These are phyloP conservation scores for Gossypium rotundifolium DNA, from an alignment of 345 rosid species.

Conservation along the genomic window DNA sequence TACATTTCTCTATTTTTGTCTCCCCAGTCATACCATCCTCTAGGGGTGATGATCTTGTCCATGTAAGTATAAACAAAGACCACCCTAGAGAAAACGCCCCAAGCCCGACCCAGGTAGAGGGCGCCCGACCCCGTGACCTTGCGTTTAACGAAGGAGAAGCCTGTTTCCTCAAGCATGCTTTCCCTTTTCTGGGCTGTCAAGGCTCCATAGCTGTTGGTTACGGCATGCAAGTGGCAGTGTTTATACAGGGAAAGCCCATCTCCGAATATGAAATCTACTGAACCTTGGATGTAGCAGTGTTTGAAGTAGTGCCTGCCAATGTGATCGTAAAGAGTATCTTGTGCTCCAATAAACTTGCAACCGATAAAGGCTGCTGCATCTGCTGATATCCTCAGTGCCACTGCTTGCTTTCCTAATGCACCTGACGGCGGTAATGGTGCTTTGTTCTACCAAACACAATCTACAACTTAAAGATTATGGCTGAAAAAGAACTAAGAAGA, in stretches of 20 bases:
- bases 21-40: constrained; percentile 95
- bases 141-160: constrained; percentile 88
- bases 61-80: constrained; percentile 88
- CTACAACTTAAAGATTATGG: too few species aligned
- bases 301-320: constrained; percentile 88
- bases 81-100: constrained; percentile 93
- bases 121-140: constrained; percentile 94
- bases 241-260: constrained; percentile 71
- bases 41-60: constrained; percentile 90
- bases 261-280: constrained; percentile 93
- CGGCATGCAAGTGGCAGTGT: constrained; percentile 83
- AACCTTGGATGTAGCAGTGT: constrained; percentile 87
- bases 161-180: constrained; percentile 82
- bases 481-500: background rate
- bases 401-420: constrained; percentile 82
- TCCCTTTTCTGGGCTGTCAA: constrained; percentile 78
- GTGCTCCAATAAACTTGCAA: constrained; percentile 80
- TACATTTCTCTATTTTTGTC: constrained; percentile 88
- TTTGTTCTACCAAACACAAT: constrained; percentile 42
- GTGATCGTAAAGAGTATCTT: constrained; percentile 90
- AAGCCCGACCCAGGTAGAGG: constrained; percentile 77
- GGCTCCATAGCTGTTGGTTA: constrained; percentile 62
- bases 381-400: constrained; percentile 79
- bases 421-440: constrained; percentile 79
- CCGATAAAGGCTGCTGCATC: constrained; percentile 76